phyloP scores from a whole-genome alignment of 768 basidiomycete genomes.

The Russula virescens region DNA sequence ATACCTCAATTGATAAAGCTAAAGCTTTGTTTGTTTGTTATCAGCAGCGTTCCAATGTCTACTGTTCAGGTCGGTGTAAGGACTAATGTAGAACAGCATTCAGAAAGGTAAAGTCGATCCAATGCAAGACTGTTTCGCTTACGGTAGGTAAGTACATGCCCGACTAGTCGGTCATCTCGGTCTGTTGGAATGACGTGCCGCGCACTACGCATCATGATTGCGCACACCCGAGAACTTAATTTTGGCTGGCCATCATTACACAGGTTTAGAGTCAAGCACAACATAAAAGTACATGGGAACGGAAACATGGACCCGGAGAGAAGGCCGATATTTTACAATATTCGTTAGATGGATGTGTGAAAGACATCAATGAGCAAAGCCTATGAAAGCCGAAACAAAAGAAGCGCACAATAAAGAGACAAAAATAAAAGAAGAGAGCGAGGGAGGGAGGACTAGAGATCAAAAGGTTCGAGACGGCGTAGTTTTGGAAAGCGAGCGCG shows the following conservation, averaged over 20 bases:
- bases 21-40: not conserved
- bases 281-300: not conserved
- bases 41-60: no score
- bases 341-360: slow-evolving; percentile 2
- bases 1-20: not conserved
- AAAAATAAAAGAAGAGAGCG: not conserved
- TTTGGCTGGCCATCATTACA: not conserved
- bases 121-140: no score
- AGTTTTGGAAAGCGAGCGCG: slow-evolving; percentile 21
- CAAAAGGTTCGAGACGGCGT: slow-evolving; percentile 18
- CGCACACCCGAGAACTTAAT: not conserved
- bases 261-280: not conserved
- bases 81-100: no score
- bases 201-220: not conserved
- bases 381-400: not conserved
- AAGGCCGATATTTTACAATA: not conserved
- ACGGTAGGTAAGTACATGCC: not conserved
- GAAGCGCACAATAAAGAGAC: not conserved
- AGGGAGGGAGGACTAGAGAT: not conserved
- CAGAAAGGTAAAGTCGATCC: no score
- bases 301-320: not conserved
- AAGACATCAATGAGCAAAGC: not conserved
- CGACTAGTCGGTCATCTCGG: not conserved
- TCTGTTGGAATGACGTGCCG: no score
- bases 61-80: no score